These are phyloP conservation scores for Dendrobium officinale DNA, from an alignment of 106 monocot species.

Conservation along the genomic window DNA sequence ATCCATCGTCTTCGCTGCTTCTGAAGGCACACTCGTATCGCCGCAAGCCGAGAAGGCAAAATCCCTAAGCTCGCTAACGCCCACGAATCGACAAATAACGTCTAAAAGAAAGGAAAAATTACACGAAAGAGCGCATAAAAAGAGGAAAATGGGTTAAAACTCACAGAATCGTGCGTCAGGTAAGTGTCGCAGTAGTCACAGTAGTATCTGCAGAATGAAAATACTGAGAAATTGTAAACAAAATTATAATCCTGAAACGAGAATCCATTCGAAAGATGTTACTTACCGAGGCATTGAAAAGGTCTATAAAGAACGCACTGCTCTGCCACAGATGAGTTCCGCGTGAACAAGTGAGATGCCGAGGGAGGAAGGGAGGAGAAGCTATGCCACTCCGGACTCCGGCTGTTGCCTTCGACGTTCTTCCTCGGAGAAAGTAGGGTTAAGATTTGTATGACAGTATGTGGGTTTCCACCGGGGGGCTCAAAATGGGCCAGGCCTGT, in stretches of 20 bases:
- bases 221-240: neutral
- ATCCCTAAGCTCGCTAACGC: neutral
- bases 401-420: too few relatives aligned
- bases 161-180: slow-evolving; percentile 80
- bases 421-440: neutral
- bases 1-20: neutral
- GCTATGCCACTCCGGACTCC: neutral
- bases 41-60: neutral
- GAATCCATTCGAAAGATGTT: neutral
- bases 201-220: slow-evolving; percentile 52
- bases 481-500: too few relatives aligned
- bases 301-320: neutral
- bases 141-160: neutral
- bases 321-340: neutral
- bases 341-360: neutral
- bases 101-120: neutral
- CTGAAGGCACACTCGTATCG: neutral
- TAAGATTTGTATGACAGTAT: too few relatives aligned
- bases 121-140: neutral
- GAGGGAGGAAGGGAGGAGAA: neutral
- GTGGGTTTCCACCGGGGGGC: too few relatives aligned
- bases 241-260: neutral
- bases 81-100: neutral
- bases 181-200: slow-evolving; percentile 96
- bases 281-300: neutral